Conservation (phyloP, 331 rosid species). For the Prunus yedoensis region DNA sequence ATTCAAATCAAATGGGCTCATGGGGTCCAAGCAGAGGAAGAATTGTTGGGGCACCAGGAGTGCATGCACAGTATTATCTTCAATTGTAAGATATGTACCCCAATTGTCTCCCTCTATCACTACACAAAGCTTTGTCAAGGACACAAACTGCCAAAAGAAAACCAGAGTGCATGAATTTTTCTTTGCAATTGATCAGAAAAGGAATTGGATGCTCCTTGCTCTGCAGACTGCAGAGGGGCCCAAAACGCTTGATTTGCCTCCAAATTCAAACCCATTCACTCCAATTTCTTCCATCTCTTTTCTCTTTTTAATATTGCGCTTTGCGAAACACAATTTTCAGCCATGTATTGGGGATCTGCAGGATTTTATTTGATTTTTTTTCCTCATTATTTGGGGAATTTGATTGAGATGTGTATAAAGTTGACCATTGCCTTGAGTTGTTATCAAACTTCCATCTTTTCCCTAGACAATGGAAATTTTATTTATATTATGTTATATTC, state of each 20-base stretch:
- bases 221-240: slow-evolving; percentile 25
- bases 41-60: slow-evolving; percentile 49
- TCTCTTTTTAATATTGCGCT: slow-evolving; percentile 20
- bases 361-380: slow-evolving; percentile 11
- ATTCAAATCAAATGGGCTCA: slow-evolving; percentile 22
- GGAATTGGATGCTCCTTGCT: slow-evolving; percentile 22
- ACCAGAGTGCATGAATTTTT: slow-evolving; percentile 10
- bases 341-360: slow-evolving; percentile 20
- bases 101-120: slow-evolving; percentile 60
- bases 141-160: slow-evolving; percentile 43
- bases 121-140: slow-evolving; percentile 49
- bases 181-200: slow-evolving; percentile 17
- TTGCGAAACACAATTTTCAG: slow-evolving; percentile 24
- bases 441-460: neutral
- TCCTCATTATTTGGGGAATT: slow-evolving; percentile 7
- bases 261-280: slow-evolving; percentile 29
- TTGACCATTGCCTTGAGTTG: neutral
- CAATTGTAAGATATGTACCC: slow-evolving; percentile 41
- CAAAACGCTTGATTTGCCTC: slow-evolving; percentile 30
- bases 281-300: slow-evolving; percentile 18
- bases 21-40: slow-evolving; percentile 48
- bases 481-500: neutral
- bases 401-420: slow-evolving; percentile 26
- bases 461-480: neutral
- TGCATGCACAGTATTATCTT: slow-evolving; percentile 42